Conservation (phyloP, 495 filamentous ascomycete genomes). For the Xylona heveae region DNA sequence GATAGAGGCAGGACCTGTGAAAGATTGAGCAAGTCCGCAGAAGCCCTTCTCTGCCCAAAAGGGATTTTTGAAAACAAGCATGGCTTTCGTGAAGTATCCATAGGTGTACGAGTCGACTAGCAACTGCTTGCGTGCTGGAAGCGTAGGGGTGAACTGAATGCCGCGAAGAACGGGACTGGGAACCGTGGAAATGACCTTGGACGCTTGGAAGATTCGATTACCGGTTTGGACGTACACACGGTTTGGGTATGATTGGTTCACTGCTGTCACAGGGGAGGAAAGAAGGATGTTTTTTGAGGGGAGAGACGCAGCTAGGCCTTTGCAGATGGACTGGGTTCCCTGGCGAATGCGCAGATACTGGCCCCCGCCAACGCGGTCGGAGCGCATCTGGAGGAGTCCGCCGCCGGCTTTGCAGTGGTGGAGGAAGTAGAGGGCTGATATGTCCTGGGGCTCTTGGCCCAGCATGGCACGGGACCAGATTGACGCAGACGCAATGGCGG, state of each 20-base stretch:
- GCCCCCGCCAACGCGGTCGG: constrained; percentile 20
- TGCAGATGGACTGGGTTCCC: constrained; percentile 18
- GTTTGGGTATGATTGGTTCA: no score
- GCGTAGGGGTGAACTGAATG: constrained; percentile 15
- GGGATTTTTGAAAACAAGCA: constrained; percentile 16
- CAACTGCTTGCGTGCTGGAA: constrained; percentile 10
- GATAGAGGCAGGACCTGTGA: constrained; percentile 17
- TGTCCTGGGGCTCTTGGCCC: constrained; percentile 19
- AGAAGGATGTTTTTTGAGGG: constrained; percentile 7
- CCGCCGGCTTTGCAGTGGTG: constrained; percentile 24
- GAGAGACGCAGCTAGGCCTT: constrained; percentile 10
- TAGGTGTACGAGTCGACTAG: constrained; percentile 8
- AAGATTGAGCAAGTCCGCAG: constrained; percentile 17
- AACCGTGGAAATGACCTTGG: constrained; percentile 18
- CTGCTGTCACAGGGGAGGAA: no score
- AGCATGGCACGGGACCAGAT: constrained; percentile 23
- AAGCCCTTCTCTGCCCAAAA: constrained; percentile 19
- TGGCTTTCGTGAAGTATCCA: constrained; percentile 20
- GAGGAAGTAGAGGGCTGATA: constrained; percentile 26
- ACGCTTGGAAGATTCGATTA: no score
- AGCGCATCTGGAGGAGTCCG: constrained; percentile 20
- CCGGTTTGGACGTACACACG: no score
- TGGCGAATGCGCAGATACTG: constrained; percentile 20
- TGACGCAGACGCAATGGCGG: constrained; percentile 11
- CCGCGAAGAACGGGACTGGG: constrained; percentile 15